Evolutionary conservation across 352 stramenopile species (phyloP).

Genomic region (Globisporangium paddicum): DNA sequence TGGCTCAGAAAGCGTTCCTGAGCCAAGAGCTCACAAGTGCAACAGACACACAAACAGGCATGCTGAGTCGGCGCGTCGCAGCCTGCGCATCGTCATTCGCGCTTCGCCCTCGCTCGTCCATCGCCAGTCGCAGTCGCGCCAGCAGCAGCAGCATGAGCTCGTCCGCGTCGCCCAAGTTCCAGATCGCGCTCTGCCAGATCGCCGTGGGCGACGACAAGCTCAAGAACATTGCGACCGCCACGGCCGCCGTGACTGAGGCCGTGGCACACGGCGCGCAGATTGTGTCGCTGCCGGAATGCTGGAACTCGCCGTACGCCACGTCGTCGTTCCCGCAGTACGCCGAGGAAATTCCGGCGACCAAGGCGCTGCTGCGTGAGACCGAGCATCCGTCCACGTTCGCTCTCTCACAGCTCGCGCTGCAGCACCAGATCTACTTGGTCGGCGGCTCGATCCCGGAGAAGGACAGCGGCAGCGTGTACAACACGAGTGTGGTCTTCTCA

Average conservation of each 20-base stretch:
- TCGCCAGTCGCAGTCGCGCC: background rate
- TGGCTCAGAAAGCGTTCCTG: background rate
- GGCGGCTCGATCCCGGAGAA: slow-evolving; percentile 96
- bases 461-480: slow-evolving; percentile 92
- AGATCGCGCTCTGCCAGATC: slow-evolving; percentile 96
- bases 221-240: slow-evolving; percentile 80
- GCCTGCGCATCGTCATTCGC: background rate
- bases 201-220: slow-evolving; percentile 85
- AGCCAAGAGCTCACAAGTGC: background rate
- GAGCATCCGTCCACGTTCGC: slow-evolving; percentile 85
- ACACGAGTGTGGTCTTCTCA: slow-evolving; percentile 98
- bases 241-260: slow-evolving; percentile 54
- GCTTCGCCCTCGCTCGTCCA: background rate
- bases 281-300: slow-evolving; percentile 93
- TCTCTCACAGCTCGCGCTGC: slow-evolving; percentile 87
- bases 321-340: slow-evolving; percentile 97
- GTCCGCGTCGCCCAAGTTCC: slow-evolving; percentile 56
- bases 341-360: slow-evolving; percentile 89
- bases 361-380: slow-evolving; percentile 41
- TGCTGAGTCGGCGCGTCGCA: slow-evolving; percentile 2
- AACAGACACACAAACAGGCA: background rate
- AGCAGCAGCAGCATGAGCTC: slow-evolving; percentile 29
- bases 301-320: slow-evolving; percentile 97
- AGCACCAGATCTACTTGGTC: slow-evolving; percentile 93
- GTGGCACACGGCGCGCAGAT: slow-evolving; percentile 80